phyloP scores from a whole-genome alignment of 495 filamentous ascomycete species.

The Penicillium bovifimosum region DNA sequence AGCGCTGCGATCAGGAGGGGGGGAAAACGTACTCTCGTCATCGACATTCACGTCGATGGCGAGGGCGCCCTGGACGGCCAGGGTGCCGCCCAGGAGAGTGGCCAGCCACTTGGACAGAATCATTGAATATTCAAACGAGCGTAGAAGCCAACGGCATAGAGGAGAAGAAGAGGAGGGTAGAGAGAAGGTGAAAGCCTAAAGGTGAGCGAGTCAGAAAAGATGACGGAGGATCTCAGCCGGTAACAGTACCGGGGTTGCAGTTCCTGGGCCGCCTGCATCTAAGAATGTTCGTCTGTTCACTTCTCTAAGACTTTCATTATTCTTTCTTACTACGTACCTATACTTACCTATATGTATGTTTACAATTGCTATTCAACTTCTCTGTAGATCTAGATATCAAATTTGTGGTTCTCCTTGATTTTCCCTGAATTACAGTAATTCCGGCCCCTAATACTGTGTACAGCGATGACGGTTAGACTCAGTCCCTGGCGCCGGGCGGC shows the following conservation, averaged over 20 bases:
- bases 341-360: too few relatives aligned
- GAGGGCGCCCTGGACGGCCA: conserved; percentile 24
- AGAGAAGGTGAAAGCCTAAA: background rate
- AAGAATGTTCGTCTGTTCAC: conserved; percentile 1
- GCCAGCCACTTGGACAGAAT: conserved; percentile 20
- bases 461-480: background rate
- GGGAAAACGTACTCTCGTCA: conserved; percentile 26
- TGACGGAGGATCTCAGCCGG: conserved; percentile 6
- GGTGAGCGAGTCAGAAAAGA: background rate
- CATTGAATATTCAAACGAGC: conserved; percentile 20
- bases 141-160: conserved; percentile 10
- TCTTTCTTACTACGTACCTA: background rate
- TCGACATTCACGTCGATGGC: conserved; percentile 31
- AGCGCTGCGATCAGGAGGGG: background rate
- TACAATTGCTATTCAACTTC: background rate
- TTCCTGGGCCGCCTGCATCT: background rate
- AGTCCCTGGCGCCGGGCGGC: background rate
- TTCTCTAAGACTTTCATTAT: background rate
- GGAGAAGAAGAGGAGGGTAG: background rate
- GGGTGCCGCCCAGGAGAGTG: conserved; percentile 23
- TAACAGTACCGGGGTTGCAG: conserved; percentile 5
- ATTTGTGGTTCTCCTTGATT: background rate
- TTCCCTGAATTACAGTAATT: background rate
- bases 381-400: too few relatives aligned
- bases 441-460: background rate